Evolutionary conservation across 257 asterid genomes (phyloP).

Genomic region (Striga asiatica): DNA sequence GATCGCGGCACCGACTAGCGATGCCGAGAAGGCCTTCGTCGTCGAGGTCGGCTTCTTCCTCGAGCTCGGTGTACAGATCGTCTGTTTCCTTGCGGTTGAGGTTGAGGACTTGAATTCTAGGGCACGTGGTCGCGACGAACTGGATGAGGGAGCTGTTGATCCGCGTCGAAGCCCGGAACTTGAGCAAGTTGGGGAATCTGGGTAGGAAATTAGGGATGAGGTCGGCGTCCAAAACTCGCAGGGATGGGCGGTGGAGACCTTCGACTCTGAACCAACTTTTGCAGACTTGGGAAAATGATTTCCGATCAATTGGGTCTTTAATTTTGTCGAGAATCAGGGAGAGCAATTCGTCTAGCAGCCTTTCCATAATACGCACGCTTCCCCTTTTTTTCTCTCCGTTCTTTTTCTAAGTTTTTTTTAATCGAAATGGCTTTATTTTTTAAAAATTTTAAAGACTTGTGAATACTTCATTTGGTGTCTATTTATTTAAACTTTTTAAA

Average conservation of each 20-base stretch:
- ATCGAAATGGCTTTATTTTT: no score
- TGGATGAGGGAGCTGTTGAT: conserved; percentile 14
- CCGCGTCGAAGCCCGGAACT: conserved; percentile 9
- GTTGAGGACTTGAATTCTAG: conserved; percentile 17
- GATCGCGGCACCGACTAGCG: conserved; percentile 7
- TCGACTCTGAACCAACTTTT: conserved; percentile 22
- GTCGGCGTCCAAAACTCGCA: conserved; percentile 17
- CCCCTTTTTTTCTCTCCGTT: not conserved
- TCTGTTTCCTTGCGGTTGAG: conserved; percentile 14
- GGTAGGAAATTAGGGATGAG: conserved; percentile 18
- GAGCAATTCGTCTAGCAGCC: conserved; percentile 20
- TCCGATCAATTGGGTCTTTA: conserved; percentile 10
- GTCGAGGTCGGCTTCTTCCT: conserved; percentile 11
- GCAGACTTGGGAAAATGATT: conserved; percentile 23
- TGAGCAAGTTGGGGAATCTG: conserved; percentile 22
- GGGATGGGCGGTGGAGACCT: conserved; percentile 16
- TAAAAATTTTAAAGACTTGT: no score
- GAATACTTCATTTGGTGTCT: no score
- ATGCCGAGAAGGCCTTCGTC: conserved; percentile 15
- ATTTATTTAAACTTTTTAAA: no score
- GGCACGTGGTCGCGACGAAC: conserved; percentile 19
- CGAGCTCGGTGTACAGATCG: not conserved
- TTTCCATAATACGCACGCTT: conserved; percentile 12
- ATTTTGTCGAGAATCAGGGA: conserved; percentile 12
- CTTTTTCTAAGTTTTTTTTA: no score